A percentile compares a stretch with the other conserved stretches of the same genome.
phyloP scores from a whole-genome alignment of 768 basidiomycete genomes.

The Pleurotus ostreatus region DNA sequence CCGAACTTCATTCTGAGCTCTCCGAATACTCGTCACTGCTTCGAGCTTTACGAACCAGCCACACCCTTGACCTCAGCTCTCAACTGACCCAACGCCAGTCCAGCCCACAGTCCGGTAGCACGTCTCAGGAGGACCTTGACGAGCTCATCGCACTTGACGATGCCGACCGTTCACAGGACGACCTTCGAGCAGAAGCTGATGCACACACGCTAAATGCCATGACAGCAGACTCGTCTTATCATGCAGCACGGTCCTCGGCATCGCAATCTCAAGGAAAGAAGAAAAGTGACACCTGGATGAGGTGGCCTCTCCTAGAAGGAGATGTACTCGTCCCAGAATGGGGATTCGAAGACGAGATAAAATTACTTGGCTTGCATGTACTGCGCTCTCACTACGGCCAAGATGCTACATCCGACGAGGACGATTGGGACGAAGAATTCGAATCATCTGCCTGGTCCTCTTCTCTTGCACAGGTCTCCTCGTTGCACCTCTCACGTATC shows the following conservation, averaged over 20 bases:
- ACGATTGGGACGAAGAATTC: conserved; percentile 18
- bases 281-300: conserved; percentile 56
- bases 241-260: background rate
- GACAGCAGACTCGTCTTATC: conserved; percentile 12
- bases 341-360: conserved; percentile 66
- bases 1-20: conserved; percentile 58
- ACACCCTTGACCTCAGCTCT: conserved; percentile 53
- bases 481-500: conserved; percentile 44
- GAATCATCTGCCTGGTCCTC: conserved; percentile 28
- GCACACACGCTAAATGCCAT: background rate
- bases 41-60: conserved; percentile 55
- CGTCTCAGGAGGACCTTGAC: conserved; percentile 4
- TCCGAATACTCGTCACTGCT: conserved; percentile 65
- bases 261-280: conserved; percentile 2
- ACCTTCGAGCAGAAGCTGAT: background rate
- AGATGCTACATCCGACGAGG: conserved; percentile 19
- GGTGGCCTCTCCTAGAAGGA: conserved; percentile 65
- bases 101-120: conserved; percentile 11
- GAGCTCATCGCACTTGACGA: conserved; percentile 21
- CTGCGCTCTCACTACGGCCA: conserved; percentile 8
- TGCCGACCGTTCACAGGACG: conserved; percentile 9
- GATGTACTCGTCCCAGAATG: conserved; percentile 70
- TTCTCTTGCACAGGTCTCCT: conserved; percentile 37
- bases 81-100: conserved; percentile 35
- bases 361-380: conserved; percentile 31